Evolutionary conservation across 192 early-diverging fungal species (phyloP), one percentile per base, ranked within the genome.

Genomic region (Coemansia sp.): DNA sequence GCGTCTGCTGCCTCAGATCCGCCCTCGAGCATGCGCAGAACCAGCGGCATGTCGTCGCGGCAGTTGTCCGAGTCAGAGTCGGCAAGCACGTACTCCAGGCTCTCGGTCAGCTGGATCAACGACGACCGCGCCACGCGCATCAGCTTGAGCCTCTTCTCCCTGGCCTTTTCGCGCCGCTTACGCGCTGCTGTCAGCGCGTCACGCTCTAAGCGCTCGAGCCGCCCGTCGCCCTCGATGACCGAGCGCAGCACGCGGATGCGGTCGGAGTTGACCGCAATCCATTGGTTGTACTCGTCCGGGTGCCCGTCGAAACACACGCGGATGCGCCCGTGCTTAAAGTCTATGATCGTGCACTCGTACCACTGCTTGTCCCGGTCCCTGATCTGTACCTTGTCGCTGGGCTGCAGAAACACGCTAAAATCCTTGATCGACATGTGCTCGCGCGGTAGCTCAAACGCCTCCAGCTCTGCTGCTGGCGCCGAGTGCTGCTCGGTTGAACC

Each of bases 281-380:
- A 75, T 30, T 85, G 75, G 61, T 78, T 72, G 49, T 59, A 70
- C 68, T 72, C 73, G 49, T 68, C 65, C 14, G 79, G 55, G 22
- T 58, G 63, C 12, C 75, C 72, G 57, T 64, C 74, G 45, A 71
- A 79, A 52, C 69, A 69, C 48, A 85, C 59, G 16, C 73, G 72
- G 55, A 85, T 73, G 31, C 63, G 68, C 48, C 76, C 75, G 29
- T 78, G 70, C 58, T 78, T 73, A 56, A 76, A 42, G 36, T 75
- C 66, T 17, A 79, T 69, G 48, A 82, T 78, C 11, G 70, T 76
- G 66, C 76, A 75, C 42, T 72, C 64, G 68, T 73, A 66, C 83
- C 83, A 85, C 65, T 76, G 70, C 69, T 69, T 78, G 70, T 71
- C 73, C 18, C 61, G 67, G 32, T 70, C 80, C 38, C 83, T 76